These are phyloP conservation scores for Diaporthe caulivora DNA, from an alignment of 2,329 filamentous ascomycete species.

Conservation along the genomic window DNA sequence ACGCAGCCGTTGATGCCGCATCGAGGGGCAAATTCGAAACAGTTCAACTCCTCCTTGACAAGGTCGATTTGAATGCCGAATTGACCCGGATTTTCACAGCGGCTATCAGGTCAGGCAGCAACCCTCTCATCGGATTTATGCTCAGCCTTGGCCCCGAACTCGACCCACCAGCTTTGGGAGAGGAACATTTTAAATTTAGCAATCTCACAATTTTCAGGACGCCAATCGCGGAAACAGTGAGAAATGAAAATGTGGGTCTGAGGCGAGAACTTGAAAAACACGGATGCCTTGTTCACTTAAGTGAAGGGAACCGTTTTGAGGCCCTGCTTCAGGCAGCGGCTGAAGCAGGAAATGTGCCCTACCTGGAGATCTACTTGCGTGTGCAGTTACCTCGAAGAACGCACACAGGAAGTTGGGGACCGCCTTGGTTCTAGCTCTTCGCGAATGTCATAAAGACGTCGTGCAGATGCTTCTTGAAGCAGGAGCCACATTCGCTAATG, in stretches of 20 bases:
- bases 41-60: neutral
- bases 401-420: neutral
- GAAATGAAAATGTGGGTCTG: neutral
- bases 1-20: neutral
- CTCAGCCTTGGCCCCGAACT: neutral
- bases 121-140: neutral
- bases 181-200: too few relatives aligned
- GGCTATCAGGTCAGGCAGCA: neutral
- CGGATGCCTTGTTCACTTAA: neutral
- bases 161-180: neutral
- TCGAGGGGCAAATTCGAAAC: neutral
- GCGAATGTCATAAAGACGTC: neutral
- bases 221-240: neutral
- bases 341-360: neutral
- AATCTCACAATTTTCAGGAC: neutral
- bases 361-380: neutral
- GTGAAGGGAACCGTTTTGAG: neutral
- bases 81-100: neutral
- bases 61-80: neutral
- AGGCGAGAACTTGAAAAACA: neutral
- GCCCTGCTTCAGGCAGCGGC: neutral
- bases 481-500: neutral
- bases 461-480: neutral
- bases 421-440: neutral
- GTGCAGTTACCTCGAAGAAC: neutral